A percentile compares a stretch with the other conserved stretches of the same genome.
phyloP scores from a whole-genome alignment of 202 grass and related monocot genomes.

The Setaria viridis region DNA sequence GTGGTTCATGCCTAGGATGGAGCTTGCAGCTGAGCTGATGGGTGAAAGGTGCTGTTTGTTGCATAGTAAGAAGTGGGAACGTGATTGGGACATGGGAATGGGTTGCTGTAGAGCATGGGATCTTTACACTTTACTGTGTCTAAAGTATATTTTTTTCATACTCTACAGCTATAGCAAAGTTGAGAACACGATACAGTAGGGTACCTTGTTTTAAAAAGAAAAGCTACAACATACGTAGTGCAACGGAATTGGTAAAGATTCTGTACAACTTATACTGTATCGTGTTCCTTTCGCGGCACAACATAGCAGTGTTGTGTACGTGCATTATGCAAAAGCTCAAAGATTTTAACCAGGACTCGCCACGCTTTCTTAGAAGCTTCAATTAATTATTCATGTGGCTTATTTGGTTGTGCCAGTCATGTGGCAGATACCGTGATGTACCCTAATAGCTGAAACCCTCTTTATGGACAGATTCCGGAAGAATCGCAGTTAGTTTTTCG shows the following conservation, averaged over 20 bases:
- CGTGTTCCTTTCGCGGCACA: not conserved
- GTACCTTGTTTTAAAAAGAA: not conserved
- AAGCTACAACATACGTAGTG: not conserved
- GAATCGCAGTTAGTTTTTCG: slow-evolving; percentile 87
- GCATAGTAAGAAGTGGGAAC: not conserved
- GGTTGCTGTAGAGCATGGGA: not conserved
- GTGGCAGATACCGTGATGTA: slow-evolving; percentile 19
- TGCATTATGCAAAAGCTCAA: not conserved
- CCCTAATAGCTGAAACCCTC: slow-evolving; percentile 4
- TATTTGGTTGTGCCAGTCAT: not conserved
- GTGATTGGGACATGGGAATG: not conserved
- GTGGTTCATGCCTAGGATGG: not conserved
- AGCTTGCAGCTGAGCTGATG: not conserved
- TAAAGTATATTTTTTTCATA: not conserved
- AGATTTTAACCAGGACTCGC: not conserved
- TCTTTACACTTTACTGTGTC: not conserved
- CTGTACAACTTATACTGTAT: not conserved
- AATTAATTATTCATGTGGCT: slow-evolving; percentile 7
- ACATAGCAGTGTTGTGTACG: not conserved
- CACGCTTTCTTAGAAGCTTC: not conserved
- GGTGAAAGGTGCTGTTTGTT: not conserved
- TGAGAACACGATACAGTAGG: not conserved
- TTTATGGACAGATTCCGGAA: slow-evolving; percentile 67
- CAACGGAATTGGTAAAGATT: not conserved
- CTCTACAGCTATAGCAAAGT: no score